Conservation (phyloP, 805 yeast genomes). For the Yamadazyma nakazawae region DNA sequence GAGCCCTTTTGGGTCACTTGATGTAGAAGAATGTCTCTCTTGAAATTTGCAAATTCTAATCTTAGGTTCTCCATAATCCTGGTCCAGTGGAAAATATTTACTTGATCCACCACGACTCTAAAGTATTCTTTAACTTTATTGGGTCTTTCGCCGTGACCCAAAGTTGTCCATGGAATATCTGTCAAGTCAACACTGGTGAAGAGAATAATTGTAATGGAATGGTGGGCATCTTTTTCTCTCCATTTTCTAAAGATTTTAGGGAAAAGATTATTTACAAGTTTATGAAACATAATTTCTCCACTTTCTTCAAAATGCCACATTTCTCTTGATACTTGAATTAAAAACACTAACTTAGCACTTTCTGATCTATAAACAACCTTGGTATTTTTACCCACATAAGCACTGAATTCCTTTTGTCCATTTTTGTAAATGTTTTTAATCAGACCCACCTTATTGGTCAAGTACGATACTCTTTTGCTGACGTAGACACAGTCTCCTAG, state of each 20-base stretch:
- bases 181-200: constrained; percentile 77
- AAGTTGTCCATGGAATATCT: constrained; percentile 49
- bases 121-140: constrained; percentile 72
- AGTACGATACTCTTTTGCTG: constrained; percentile 60
- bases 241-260: constrained; percentile 87
- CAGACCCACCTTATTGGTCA: constrained; percentile 58
- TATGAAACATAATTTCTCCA: constrained; percentile 91
- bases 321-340: constrained; percentile 87
- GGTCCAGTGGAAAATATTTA: constrained; percentile 83
- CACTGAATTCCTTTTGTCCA: constrained; percentile 71
- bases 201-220: constrained; percentile 81
- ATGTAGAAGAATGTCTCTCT: constrained; percentile 63
- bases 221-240: constrained; percentile 86
- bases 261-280: constrained; percentile 84
- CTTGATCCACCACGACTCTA: constrained; percentile 93
- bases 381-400: constrained; percentile 70
- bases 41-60: constrained; percentile 79
- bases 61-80: constrained; percentile 86
- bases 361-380: constrained; percentile 87
- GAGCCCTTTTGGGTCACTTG: constrained; percentile 12
- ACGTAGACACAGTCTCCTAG: constrained; percentile 62
- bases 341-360: constrained; percentile 76
- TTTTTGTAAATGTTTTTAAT: constrained; percentile 62
- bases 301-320: constrained; percentile 99
- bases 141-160: constrained; percentile 70